Evolutionary conservation across 2,329 filamentous ascomycete genomes (phyloP).

Genomic region (Rutstroemia sp.): DNA sequence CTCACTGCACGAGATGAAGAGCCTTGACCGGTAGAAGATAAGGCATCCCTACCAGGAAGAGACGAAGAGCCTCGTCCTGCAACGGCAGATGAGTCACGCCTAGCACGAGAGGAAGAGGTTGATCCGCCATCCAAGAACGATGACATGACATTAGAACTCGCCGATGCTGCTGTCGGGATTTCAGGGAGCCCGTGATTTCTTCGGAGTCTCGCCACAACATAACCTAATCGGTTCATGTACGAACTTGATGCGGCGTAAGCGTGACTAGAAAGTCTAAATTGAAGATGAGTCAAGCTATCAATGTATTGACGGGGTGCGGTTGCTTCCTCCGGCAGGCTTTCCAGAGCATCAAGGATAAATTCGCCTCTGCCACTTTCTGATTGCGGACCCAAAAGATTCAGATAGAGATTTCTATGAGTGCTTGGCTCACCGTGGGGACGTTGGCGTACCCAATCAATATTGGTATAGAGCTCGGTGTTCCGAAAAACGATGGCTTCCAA

Average conservation of each 20-base stretch:
- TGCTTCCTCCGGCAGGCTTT: slow-evolving; percentile 21
- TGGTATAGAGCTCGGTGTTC: slow-evolving; percentile 21
- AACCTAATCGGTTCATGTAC: slow-evolving; percentile 1
- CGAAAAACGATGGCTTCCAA: slow-evolving; percentile 21
- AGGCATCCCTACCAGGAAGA: not conserved
- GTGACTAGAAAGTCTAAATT: not conserved
- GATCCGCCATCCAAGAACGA: slow-evolving; percentile 10
- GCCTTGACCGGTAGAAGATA: not conserved
- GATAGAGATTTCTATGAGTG: slow-evolving; percentile 25
- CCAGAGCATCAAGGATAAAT: slow-evolving; percentile 24
- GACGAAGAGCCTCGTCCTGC: not conserved
- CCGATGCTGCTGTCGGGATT: not conserved
- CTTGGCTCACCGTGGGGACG: slow-evolving; percentile 18
- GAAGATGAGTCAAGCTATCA: slow-evolving; percentile 7
- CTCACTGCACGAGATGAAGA: not conserved
- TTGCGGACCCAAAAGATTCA: slow-evolving; percentile 21
- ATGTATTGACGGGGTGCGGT: slow-evolving; percentile 19
- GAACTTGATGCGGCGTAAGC: slow-evolving; percentile 1
- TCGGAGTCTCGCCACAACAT: not conserved
- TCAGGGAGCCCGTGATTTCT: not conserved
- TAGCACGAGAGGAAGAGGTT: slow-evolving; percentile 1
- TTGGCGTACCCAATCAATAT: slow-evolving; percentile 16
- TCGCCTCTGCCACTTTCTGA: slow-evolving; percentile 12
- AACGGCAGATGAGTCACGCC: not conserved
- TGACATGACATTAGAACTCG: not conserved